Percentiles rank a stretch among this genome's conserved stretches.
These are phyloP conservation scores for Scedosporium boydii DNA, from an alignment of 2,329 filamentous ascomycete species.

Conservation along the genomic window DNA sequence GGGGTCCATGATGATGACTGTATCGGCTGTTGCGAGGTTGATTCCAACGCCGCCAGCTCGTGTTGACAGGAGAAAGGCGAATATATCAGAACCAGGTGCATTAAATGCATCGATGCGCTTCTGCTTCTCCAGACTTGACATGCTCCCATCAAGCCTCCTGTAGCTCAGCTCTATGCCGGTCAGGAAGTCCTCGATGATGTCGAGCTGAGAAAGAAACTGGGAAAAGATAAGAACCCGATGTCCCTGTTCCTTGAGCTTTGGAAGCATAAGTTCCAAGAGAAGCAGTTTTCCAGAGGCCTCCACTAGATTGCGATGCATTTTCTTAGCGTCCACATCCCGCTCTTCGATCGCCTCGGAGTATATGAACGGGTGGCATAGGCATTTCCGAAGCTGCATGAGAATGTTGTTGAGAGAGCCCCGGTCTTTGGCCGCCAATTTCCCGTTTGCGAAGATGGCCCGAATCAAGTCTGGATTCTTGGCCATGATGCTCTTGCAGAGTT, in stretches of 20 bases:
- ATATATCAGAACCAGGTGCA: constrained; percentile 68
- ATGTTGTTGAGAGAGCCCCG: constrained; percentile 85
- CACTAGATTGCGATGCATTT: constrained; percentile 71
- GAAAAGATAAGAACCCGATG: constrained; percentile 93
- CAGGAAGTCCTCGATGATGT: constrained; percentile 88
- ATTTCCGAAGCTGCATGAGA: constrained; percentile 88
- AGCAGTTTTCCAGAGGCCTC: constrained; percentile 88
- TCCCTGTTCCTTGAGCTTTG: constrained; percentile 73
- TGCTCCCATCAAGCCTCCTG: constrained; percentile 76
- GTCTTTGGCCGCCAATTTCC: constrained; percentile 58
- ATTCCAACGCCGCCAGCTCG: constrained; percentile 94
- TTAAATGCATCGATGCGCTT: constrained; percentile 93
- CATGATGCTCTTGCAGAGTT: constrained; percentile 87
- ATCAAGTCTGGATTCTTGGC: constrained; percentile 85
- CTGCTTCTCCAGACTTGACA: constrained; percentile 79
- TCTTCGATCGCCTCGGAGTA: constrained; percentile 91
- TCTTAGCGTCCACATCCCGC: constrained; percentile 47
- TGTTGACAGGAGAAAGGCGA: constrained; percentile 88
- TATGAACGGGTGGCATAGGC: constrained; percentile 90
- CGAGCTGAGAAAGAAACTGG: constrained; percentile 82
- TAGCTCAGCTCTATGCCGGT: constrained; percentile 62
- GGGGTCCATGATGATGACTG: constrained; percentile 92
- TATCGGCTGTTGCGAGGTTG: constrained; percentile 93
- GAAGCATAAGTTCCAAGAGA: constrained; percentile 74
- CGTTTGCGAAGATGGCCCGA: constrained; percentile 69